Percentiles rank a stretch among this genome's conserved stretches.
These are phyloP conservation scores for Arthrobotrys pseudoclavata DNA, from an alignment of 2,329 filamentous ascomycete genomes.

Conservation along the genomic window DNA sequence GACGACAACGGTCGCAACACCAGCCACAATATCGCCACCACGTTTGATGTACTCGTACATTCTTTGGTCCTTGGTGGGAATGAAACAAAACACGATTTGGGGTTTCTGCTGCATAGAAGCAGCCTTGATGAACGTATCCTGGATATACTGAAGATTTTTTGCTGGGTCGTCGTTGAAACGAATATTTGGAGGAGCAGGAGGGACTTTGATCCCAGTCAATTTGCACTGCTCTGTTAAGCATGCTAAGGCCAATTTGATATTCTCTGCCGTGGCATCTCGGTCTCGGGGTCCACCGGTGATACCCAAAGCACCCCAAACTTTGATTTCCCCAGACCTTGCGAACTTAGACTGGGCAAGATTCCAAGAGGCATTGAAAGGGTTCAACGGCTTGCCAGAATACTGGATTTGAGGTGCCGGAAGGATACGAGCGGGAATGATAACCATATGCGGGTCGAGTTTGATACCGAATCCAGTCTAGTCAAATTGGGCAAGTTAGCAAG, in stretches of 20 bases:
- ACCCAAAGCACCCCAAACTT: slow-evolving; percentile 68
- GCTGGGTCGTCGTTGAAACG: not conserved
- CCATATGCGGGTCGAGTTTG: slow-evolving; percentile 72
- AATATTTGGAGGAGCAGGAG: slow-evolving; percentile 27
- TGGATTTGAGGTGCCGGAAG: slow-evolving; percentile 73
- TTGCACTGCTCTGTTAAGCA: slow-evolving; percentile 43
- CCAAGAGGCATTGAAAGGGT: slow-evolving; percentile 74
- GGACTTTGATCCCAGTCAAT: slow-evolving; percentile 47
- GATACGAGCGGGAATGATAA: slow-evolving; percentile 80
- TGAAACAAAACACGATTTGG: slow-evolving; percentile 73
- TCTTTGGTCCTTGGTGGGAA: slow-evolving; percentile 70
- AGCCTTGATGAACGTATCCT: slow-evolving; percentile 26
- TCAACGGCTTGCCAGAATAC: slow-evolving; percentile 69
- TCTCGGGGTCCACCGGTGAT: slow-evolving; percentile 36
- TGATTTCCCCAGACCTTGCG: slow-evolving; percentile 69
- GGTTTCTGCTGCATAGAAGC: slow-evolving; percentile 34
- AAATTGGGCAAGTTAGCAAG: slow-evolving; percentile 9
- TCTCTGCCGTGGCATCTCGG: slow-evolving; percentile 37
- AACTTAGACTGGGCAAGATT: slow-evolving; percentile 76
- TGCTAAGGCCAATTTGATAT: slow-evolving; percentile 23
- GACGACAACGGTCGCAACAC: slow-evolving; percentile 74
- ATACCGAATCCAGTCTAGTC: slow-evolving; percentile 74
- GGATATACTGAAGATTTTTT: slow-evolving; percentile 40
- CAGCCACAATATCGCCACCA: slow-evolving; percentile 75
- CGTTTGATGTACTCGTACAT: slow-evolving; percentile 78